Percentiles rank a stretch among this genome's conserved stretches.
Evolutionary conservation across 768 basidiomycete species (phyloP).

Genomic region (Sarcomyxa edulis): DNA sequence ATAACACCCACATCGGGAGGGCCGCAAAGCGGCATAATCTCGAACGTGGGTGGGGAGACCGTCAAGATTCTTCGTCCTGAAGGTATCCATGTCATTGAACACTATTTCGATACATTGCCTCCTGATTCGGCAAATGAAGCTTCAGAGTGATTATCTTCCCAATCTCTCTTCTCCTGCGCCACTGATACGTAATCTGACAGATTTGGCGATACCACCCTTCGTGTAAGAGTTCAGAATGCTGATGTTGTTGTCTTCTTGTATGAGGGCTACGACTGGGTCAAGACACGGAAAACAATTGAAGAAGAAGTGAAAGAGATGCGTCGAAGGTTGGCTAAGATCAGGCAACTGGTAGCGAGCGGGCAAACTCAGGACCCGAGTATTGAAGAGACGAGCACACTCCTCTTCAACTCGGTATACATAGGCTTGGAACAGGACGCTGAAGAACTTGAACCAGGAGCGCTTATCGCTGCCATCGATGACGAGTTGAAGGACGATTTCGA

Average conservation of each 20-base stretch:
- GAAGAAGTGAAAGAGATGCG: conserved; percentile 87
- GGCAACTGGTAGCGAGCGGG: conserved; percentile 87
- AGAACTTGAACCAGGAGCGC: conserved; percentile 64
- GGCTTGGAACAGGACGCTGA: conserved; percentile 80
- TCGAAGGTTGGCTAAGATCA: conserved; percentile 78
- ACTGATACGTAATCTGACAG: conserved; percentile 19
- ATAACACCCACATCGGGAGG: conserved; percentile 17
- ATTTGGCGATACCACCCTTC: conserved; percentile 41
- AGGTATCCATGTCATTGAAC: conserved; percentile 64
- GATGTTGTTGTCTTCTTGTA: conserved; percentile 72
- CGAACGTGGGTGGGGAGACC: conserved; percentile 77
- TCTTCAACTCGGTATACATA: conserved; percentile 94
- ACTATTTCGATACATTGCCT: conserved; percentile 65
- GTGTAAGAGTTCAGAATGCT: conserved; percentile 52
- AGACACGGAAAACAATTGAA: conserved; percentile 83
- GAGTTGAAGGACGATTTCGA: conserved; percentile 78
- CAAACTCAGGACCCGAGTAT: conserved; percentile 76
- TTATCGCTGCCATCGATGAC: conserved; percentile 91
- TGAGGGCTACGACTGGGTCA: conserved; percentile 92
- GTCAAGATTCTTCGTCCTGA: conserved; percentile 67
- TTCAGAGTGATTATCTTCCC: conserved; percentile 36
- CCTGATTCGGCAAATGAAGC: conserved; percentile 44
- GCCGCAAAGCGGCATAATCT: conserved; percentile 39
- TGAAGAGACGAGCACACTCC: conserved; percentile 66
- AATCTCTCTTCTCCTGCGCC: conserved; percentile 3